phyloP scores from a whole-genome alignment of 345 rosid species.

The Syzygium aqueum region DNA sequence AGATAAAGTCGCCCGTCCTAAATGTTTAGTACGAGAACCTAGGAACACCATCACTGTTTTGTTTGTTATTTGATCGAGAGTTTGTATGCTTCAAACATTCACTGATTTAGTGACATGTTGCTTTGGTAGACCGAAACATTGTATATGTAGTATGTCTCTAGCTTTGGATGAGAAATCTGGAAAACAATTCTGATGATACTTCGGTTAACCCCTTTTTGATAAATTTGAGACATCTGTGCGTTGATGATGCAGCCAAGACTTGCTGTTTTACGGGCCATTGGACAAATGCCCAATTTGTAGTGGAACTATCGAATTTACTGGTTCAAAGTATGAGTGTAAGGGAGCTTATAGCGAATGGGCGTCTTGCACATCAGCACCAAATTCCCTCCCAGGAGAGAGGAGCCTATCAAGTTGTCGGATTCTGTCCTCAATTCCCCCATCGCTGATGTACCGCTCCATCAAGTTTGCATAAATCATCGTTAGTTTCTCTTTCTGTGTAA shows the following conservation, averaged over 20 bases:
- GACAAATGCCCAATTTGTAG: constrained; percentile 56
- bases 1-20: neutral
- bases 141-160: neutral
- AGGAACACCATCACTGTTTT: neutral
- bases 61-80: neutral
- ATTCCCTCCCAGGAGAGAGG: constrained; percentile 50
- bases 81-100: neutral
- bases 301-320: constrained; percentile 42
- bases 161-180: neutral
- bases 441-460: constrained; percentile 22
- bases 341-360: constrained; percentile 81
- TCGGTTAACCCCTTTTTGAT: neutral
- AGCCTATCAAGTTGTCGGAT: constrained; percentile 39
- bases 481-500: neutral
- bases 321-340: constrained; percentile 42
- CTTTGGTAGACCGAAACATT: neutral
- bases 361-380: constrained; percentile 56
- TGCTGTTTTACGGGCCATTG: constrained; percentile 53
- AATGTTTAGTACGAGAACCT: neutral
- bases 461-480: neutral
- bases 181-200: neutral
- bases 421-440: constrained; percentile 37
- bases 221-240: neutral
- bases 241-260: constrained; percentile 40
- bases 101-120: neutral